phyloP scores from a whole-genome alignment of 768 basidiomycete genomes.

The Agaricus blazei region DNA sequence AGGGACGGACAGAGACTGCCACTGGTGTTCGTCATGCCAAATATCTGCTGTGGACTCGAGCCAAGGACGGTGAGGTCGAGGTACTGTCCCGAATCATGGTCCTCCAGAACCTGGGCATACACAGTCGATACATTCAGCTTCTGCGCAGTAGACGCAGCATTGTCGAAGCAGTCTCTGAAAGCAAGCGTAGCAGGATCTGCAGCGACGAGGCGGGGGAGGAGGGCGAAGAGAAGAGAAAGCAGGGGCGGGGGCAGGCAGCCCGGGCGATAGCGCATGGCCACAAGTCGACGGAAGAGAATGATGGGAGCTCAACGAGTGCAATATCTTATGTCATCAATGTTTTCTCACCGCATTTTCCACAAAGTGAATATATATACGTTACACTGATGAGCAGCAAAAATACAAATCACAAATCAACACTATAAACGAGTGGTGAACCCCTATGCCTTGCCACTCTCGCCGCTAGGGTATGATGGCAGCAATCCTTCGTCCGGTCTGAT shows the following conservation, averaged over 20 bases:
- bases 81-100: slow-evolving; percentile 34
- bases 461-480: slow-evolving; percentile 21
- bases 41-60: slow-evolving; percentile 48
- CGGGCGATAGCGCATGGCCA: neutral
- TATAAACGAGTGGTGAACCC: neutral
- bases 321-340: slow-evolving; percentile 6
- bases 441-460: slow-evolving; percentile 6
- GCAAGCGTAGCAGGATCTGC: slow-evolving; percentile 58
- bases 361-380: neutral
- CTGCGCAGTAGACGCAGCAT: slow-evolving; percentile 38
- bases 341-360: neutral
- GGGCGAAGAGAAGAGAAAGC: slow-evolving; percentile 17
- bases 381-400: slow-evolving; percentile 3
- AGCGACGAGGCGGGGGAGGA: slow-evolving; percentile 21
- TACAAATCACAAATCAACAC: slow-evolving; percentile 4
- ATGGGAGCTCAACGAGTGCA: neutral
- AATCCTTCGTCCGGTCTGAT: slow-evolving; percentile 41
- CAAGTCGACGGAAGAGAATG: neutral
- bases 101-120: slow-evolving; percentile 63
- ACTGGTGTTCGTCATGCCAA: slow-evolving; percentile 54
- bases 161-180: slow-evolving; percentile 66
- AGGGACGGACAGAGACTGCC: slow-evolving; percentile 58
- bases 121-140: slow-evolving; percentile 66
- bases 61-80: slow-evolving; percentile 77
- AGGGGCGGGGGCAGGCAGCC: neutral